Evolutionary conservation across 2,329 filamentous ascomycete species (phyloP), one percentile per base, ranked within the genome.

Genomic region (Scorias spongiosa): DNA sequence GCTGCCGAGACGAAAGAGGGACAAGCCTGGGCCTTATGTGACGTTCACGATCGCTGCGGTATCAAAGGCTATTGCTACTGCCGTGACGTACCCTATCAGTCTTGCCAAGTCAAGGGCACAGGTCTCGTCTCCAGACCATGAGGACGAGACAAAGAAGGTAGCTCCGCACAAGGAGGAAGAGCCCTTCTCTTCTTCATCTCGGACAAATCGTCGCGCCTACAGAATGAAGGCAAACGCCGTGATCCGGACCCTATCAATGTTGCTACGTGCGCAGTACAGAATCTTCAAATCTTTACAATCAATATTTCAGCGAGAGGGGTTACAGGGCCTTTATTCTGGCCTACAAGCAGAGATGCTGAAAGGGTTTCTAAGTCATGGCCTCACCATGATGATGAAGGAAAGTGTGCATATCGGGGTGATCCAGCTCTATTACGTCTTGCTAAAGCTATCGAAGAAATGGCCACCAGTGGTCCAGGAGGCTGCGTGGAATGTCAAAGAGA

Each of bases 321-420:
- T 80, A 0, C 57, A 59, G 3, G 81, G 78, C 0, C 64, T 93
- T 8, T 94, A 93, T 57, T 76, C 81, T 41, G 87, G 86, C 5
- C 66, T 93, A 0, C 71, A 71, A 11, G 83, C 79, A 4, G 84
- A 93, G 62, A 70, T 93, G 2, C 62, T 88, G 8, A 88, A 87
- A 55, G 82, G 83, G 0, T 93, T 93, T 64, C 80, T 94, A 54
- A 80, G 78, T 17, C 86, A 94, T 55, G 87, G 87, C 0, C 73
- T 87, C 42, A 89, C 86, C 1, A 93, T 93, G 84, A 66, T 89
- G 43, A 77, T 84, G 46, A 94, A 94, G 63, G 84, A 89, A 44
- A 66, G 75, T 5, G 74, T 91, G 8, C 84, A 93, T 58, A 70
- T 74, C 26, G 61, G 80, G 12, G 75, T 93, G 44, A 74, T 93